Conservation (phyloP, 2,329 filamentous ascomycete species). For the Pyricularia pennisetigena region DNA sequence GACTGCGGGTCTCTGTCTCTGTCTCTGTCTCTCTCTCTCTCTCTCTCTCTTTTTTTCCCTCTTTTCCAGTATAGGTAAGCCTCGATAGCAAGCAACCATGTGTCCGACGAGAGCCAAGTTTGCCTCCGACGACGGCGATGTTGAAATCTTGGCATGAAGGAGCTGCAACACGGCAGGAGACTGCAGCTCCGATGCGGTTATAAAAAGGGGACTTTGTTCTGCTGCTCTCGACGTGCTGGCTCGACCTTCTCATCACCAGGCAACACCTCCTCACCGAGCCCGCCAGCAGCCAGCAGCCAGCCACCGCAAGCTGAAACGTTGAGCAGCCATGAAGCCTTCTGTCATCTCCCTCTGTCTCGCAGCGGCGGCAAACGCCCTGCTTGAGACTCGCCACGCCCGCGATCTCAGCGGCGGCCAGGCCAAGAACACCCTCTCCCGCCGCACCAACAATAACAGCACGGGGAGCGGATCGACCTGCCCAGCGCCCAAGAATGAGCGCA, state of each 20-base stretch:
- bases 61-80: no score
- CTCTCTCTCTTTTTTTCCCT: no score
- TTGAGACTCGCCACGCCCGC: not conserved
- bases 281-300: not conserved
- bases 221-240: not conserved
- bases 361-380: not conserved
- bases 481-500: not conserved
- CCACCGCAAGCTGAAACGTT: not conserved
- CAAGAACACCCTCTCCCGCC: not conserved
- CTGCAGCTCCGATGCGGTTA: not conserved
- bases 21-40: no score
- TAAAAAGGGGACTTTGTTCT: not conserved
- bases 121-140: not conserved
- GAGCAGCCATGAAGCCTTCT: not conserved
- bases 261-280: not conserved
- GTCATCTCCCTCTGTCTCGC: not conserved
- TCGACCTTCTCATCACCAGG: not conserved
- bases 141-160: not conserved
- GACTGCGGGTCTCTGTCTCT: not conserved
- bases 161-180: not conserved
- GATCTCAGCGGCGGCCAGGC: not conserved
- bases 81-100: not conserved
- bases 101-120: not conserved
- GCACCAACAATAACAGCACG: not conserved
- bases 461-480: not conserved